Evolutionary conservation across 2,329 filamentous ascomycete genomes (phyloP).

Genomic region (Penicillium sp.): DNA sequence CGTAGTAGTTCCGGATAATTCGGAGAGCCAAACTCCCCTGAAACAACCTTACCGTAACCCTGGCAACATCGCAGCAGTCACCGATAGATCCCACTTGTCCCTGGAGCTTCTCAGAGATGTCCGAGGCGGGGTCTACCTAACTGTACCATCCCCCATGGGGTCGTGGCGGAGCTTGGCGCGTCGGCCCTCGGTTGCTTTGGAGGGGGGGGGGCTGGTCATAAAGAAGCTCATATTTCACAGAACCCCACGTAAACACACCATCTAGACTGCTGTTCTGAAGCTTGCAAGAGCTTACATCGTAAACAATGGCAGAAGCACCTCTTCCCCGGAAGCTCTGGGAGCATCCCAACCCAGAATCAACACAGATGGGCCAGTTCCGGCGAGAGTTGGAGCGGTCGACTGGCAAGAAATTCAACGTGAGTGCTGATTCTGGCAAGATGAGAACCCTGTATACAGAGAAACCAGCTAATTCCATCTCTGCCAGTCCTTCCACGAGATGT

Average conservation of each 20-base stretch:
- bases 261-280: background rate
- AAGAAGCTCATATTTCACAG: background rate
- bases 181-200: conserved; percentile 15
- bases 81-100: conserved; percentile 1
- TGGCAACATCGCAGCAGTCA: background rate
- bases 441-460: background rate
- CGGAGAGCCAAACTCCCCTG: background rate
- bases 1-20: background rate
- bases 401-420: conserved; percentile 26
- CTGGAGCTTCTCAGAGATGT: no score
- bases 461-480: background rate
- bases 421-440: background rate
- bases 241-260: background rate
- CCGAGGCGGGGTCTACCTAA: background rate
- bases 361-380: conserved; percentile 31
- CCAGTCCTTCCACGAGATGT: conserved; percentile 66
- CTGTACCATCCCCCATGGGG: background rate
- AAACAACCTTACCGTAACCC: background rate
- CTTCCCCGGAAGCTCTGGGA: conserved; percentile 34
- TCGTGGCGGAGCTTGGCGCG: conserved; percentile 1
- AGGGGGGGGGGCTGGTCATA: background rate
- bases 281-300: background rate
- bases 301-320: conserved; percentile 10
- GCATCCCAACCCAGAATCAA: conserved; percentile 33
- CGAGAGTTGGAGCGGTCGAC: conserved; percentile 25